A percentile compares a stretch with the other conserved stretches of the same genome.
Conservation (phyloP, 31 red algal species). For the Bonnemaisonia californica region DNA sequence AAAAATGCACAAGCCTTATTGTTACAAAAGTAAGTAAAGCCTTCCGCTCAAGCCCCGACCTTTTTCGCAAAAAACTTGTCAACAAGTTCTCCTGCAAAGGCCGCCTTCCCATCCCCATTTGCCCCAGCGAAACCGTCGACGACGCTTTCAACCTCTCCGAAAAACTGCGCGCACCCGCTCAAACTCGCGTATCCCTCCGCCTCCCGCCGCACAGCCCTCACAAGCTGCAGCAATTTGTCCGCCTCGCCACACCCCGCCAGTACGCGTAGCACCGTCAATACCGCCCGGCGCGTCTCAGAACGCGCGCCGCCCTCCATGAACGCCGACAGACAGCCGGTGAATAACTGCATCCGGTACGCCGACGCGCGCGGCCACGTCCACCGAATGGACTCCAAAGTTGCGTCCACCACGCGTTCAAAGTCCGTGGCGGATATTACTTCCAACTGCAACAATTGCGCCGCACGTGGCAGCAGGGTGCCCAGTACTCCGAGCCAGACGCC, state of each 20-base stretch:
- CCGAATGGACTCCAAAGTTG: constrained; percentile 18
- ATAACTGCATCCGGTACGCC: constrained; percentile 16
- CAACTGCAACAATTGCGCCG: not conserved
- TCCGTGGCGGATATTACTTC: not conserved
- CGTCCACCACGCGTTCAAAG: constrained; percentile 2
- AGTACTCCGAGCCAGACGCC: not conserved
- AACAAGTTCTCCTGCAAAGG: not conserved
- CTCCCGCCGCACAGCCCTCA: not conserved
- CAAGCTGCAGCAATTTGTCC: constrained; percentile 13
- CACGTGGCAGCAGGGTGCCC: not conserved
- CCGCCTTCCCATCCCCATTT: not conserved
- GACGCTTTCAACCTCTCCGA: constrained; percentile 12
- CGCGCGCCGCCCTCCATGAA: constrained; percentile 16
- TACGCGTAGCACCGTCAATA: not conserved
- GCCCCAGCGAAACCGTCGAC: not conserved
- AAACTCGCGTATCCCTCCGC: constrained; percentile 9
- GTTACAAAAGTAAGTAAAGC: not conserved
- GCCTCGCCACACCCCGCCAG: constrained; percentile 20
- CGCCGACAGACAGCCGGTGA: constrained; percentile 4
- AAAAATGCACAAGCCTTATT: constrained; percentile 1
- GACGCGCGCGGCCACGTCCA: constrained; percentile 34
- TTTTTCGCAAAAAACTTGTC: constrained; percentile 4
- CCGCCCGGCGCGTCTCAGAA: not conserved
- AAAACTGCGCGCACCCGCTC: not conserved
- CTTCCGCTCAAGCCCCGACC: not conserved